A percentile compares a stretch with the other conserved stretches of the same genome.
These are phyloP conservation scores for Cystobasidium slooffiae DNA, from an alignment of 1,284 basidiomycete genomes.

Conservation along the genomic window DNA sequence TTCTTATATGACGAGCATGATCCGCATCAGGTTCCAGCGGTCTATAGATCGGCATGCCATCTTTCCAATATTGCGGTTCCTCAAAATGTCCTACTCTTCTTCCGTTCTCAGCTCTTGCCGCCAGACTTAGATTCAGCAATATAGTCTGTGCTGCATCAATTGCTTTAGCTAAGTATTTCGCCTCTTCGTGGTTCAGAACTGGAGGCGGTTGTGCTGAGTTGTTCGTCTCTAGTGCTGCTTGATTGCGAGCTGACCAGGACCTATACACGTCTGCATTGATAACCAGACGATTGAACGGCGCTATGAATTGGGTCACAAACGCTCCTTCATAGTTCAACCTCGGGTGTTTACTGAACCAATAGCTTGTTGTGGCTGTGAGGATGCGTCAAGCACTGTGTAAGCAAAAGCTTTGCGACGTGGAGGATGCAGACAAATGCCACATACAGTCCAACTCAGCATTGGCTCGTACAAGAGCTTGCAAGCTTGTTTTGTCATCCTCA, in stretches of 20 bases:
- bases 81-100: conserved; percentile 29
- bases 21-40: conserved; percentile 42
- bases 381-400: neutral
- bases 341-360: conserved; percentile 37
- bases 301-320: conserved; percentile 42
- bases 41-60: conserved; percentile 32
- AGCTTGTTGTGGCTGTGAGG: conserved; percentile 19
- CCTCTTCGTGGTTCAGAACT: conserved; percentile 31
- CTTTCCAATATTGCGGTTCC: conserved; percentile 42
- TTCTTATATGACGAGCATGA: conserved; percentile 38
- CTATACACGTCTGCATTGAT: conserved; percentile 43
- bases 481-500: conserved; percentile 28
- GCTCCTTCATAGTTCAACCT: conserved; percentile 39
- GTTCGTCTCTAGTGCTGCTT: conserved; percentile 1
- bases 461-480: conserved; percentile 29
- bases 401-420: neutral
- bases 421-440: neutral
- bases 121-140: conserved; percentile 22
- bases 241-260: conserved; percentile 40
- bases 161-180: conserved; percentile 34
- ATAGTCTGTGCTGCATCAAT: conserved; percentile 38
- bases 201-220: neutral
- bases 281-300: conserved; percentile 39
- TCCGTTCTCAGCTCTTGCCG: conserved; percentile 31
- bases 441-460: conserved; percentile 36